Evolutionary conservation across 352 stramenopile species (phyloP), one percentile per base, ranked within the genome.

Genomic region (Pythium aquatile): DNA sequence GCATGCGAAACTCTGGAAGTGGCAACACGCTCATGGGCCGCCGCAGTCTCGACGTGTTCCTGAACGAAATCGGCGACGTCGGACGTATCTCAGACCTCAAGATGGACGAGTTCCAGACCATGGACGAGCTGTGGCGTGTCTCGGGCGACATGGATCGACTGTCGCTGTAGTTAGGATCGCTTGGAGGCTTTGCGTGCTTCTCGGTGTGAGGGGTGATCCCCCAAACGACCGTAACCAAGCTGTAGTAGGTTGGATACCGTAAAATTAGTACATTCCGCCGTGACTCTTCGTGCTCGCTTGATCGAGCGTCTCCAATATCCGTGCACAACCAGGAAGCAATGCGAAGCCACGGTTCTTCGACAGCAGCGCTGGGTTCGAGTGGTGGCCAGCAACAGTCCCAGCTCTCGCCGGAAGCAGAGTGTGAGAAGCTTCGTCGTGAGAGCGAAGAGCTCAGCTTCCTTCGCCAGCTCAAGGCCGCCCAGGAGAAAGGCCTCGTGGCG

Each of bases 61-160:
- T 93, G 59, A 90, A 90, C 61, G 81, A 89, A 66, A 90, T 89
- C 61, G 82, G 83, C 14, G 85, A 93, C 57, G 79, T 93, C 20
- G 81, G 81, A 2, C 82, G 85, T 32, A 80, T 93, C 53, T 93
- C 85, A 37, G 85, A 93, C 70, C 78, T 93, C 56, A 93, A 91
- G 71, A 89, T 93, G 82, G 83, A 91, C 60, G 85, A 91, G 55
- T 91, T 93, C 63, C 82, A 91, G 67, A 87, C 78, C 54, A 76
- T 93, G 47, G 82, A 91, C 29, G 83, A 90, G 66, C 73, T 93
- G 52, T 93, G 85, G 85, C 81, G 85, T 42, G 85, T 93, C 55
- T 93, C 85, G n/a, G 83, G 80, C 56, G 85, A 93, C 57, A 91
- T 93, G 85, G 84, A 90, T 56, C 82, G 85, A 55, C 58, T 93